Base-by-base conservation (phyloP, 139 green algal species). In the Mychonastes homosphaera region DNA sequence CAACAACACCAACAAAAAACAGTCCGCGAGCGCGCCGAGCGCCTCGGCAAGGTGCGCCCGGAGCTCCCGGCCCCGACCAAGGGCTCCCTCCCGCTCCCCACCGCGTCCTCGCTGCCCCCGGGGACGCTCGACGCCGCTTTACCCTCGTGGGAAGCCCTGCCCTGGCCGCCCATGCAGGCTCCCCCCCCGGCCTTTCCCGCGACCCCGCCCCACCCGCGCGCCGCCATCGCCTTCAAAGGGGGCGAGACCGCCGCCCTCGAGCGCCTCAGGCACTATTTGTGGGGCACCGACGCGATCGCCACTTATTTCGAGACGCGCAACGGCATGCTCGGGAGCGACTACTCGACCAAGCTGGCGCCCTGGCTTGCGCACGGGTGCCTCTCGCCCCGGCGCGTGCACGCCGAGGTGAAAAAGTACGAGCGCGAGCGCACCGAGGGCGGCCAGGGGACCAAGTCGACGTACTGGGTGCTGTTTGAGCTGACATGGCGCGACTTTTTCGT, bases 221-320 rank as follows among this genome's bases (percentile, higher is more conserved):
- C 46, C 53, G 26, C n/a, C 10, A 47, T 23, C 28, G 51, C 40
- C 18, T 23, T 53, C 35, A 63, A 78, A 66, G 92, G 92, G 27
- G 92, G 92, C 8, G 92, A 98, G 72, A 78, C 71, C 0, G 79
- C 63, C 2, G 92, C 88, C 0, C 74, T 97, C 48, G 73, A 73
- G n/a, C 73, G 92, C 3, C 76, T 98, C 4, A 73, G 89, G 56
- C 81, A 96, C 73, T 98, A 98, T 67, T 70, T 97, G 8, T 98
- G 86, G 84, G 89, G 90, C 43, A 79, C 60, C 3, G 73, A 92
- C 58, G 56, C 76, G 0, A 29, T 94, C 12, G 58, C 70, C 44
- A 79, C 49, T 30, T 90, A 88, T 74, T 89, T 87, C 63, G 64
- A 89, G n/a, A 86, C 76, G 0, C 71, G 87, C 33, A 95, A 96